These are phyloP conservation scores for Lentinula guzmanii DNA, from an alignment of 768 basidiomycete species.

Conservation along the genomic window DNA sequence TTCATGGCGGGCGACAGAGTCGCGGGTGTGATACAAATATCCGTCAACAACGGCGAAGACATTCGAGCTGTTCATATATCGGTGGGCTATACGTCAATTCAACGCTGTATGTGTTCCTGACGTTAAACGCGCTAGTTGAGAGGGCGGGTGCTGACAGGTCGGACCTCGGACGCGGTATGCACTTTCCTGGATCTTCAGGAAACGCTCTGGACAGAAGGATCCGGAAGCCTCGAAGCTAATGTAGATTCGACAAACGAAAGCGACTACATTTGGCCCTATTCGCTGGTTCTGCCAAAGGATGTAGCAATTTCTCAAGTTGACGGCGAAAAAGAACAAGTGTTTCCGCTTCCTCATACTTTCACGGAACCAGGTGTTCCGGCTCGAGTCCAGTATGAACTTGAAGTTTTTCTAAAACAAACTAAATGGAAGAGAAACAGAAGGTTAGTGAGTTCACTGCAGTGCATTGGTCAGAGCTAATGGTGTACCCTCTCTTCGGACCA, in stretches of 20 bases:
- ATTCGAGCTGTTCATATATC: background rate
- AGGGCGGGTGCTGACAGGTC: slow-evolving; percentile 2
- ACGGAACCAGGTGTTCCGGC: slow-evolving; percentile 3
- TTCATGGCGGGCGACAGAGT: slow-evolving; percentile 2
- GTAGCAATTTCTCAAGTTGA: background rate
- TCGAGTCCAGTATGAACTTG: background rate
- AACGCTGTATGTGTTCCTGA: background rate
- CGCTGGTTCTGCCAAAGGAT: background rate
- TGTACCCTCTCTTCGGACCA: no score
- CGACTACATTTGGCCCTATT: slow-evolving; percentile 3
- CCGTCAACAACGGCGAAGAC: slow-evolving; percentile 4
- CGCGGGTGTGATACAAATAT: background rate
- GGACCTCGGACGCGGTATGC: slow-evolving; percentile 2
- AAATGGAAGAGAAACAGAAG: slow-evolving; percentile 4
- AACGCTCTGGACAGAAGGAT: background rate
- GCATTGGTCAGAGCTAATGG: background rate
- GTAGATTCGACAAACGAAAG: background rate
- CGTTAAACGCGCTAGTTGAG: background rate
- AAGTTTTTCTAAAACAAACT: background rate
- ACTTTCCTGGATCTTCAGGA: slow-evolving; percentile 2
- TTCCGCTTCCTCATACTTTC: slow-evolving; percentile 2
- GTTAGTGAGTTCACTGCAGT: background rate
- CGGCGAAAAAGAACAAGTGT: background rate
- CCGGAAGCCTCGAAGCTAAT: background rate
- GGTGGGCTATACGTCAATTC: background rate